These are phyloP conservation scores for Ochetophila trinervis DNA, from an alignment of 306 rosid species.

Conservation along the genomic window DNA sequence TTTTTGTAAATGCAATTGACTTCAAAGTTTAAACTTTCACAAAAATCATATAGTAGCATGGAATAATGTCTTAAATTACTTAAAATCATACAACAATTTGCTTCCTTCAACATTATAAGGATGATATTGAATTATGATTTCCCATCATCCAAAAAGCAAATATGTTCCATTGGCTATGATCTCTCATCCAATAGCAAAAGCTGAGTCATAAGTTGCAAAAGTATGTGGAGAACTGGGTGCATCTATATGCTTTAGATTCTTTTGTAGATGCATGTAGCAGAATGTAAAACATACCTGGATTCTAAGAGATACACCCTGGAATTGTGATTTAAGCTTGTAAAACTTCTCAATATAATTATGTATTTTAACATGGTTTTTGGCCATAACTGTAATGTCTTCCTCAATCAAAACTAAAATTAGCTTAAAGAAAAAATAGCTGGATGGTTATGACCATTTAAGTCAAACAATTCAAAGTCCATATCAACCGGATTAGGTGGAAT, in stretches of 20 bases:
- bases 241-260: too few relatives aligned
- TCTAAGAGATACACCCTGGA: constrained; percentile 96
- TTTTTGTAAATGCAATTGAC: too few relatives aligned
- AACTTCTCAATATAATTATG: constrained; percentile 95
- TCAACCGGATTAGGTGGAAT: too few relatives aligned
- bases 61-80: background rate
- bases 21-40: too few relatives aligned
- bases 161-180: too few relatives aligned
- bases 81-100: background rate
- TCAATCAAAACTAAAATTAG: constrained; percentile 35
- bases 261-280: too few relatives aligned
- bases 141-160: too few relatives aligned
- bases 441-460: constrained; percentile 2
- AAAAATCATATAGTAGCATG: too few relatives aligned
- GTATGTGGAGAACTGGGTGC: too few relatives aligned
- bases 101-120: background rate
- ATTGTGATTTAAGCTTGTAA: constrained; percentile 97
- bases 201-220: too few relatives aligned
- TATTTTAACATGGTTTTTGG: constrained; percentile 93
- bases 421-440: constrained; percentile 23
- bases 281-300: constrained; percentile 61
- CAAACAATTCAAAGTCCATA: background rate
- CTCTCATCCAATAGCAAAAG: too few relatives aligned
- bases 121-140: too few relatives aligned
- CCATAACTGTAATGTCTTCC: constrained; percentile 99